A percentile compares a stretch with the other conserved stretches of the same genome.
Evolutionary conservation across 495 filamentous ascomycete genomes (phyloP).

Genomic region (Chaetomium fimeti): DNA sequence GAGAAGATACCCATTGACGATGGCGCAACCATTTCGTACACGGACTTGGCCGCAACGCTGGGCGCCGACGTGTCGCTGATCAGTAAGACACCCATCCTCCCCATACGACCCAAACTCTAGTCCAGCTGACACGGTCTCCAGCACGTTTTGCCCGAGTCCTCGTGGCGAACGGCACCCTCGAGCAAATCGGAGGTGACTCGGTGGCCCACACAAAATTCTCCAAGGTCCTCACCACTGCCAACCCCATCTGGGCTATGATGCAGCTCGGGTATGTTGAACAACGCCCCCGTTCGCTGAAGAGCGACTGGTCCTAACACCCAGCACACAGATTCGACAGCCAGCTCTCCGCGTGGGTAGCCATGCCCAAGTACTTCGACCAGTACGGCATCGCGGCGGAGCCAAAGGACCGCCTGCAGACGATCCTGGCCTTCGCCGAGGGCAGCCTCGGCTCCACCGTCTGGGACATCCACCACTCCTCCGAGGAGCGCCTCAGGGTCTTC

Average conservation of each 20-base stretch:
- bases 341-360: conserved; percentile 13
- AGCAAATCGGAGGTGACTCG: conserved; percentile 19
- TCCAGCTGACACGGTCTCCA: not conserved
- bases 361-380: conserved; percentile 34
- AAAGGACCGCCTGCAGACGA: conserved; percentile 21
- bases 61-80: conserved; percentile 31
- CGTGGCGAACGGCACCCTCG: conserved; percentile 21
- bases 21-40: conserved; percentile 26
- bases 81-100: conserved; percentile 23
- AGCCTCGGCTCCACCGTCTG: conserved; percentile 27
- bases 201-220: conserved; percentile 29
- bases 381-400: conserved; percentile 30
- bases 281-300: not conserved
- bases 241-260: conserved; percentile 14
- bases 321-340: conserved; percentile 23
- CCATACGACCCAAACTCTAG: not conserved
- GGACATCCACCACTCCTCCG: conserved; percentile 27
- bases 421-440: conserved; percentile 25
- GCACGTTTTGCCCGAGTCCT: conserved; percentile 26
- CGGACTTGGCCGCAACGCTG: conserved; percentile 28
- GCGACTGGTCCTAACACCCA: not conserved
- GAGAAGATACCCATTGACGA: conserved; percentile 30
- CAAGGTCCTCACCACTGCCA: not conserved
- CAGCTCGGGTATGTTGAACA: not conserved
- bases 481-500: conserved; percentile 23